Conservation (phyloP, 2,329 filamentous ascomycete genomes). For the Fusarium begoniae region DNA sequence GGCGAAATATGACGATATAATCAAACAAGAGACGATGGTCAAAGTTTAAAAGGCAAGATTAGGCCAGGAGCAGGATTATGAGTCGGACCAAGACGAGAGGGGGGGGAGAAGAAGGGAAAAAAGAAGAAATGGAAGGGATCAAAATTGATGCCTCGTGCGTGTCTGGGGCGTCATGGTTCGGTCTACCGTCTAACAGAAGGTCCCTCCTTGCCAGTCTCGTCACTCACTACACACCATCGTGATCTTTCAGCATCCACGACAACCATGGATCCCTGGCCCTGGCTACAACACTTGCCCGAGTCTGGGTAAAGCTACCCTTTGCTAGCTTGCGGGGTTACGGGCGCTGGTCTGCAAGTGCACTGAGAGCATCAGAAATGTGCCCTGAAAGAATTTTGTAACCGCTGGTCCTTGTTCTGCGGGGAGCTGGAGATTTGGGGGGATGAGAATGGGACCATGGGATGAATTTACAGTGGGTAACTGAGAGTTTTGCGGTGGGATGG, state of each 20-base stretch:
- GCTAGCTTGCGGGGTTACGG: slow-evolving; percentile 41
- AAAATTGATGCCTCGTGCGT: slow-evolving; percentile 38
- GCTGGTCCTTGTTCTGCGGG: background rate
- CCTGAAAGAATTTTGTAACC: background rate
- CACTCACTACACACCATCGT: slow-evolving; percentile 43
- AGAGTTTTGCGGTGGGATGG: slow-evolving; percentile 1
- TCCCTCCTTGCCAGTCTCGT: slow-evolving; percentile 11
- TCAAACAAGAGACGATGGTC: slow-evolving; percentile 1
- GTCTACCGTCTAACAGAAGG: slow-evolving; percentile 36
- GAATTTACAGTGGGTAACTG: slow-evolving; percentile 17
- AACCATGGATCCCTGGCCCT: slow-evolving; percentile 39
- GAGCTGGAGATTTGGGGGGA: slow-evolving; percentile 11
- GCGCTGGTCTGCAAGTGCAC: slow-evolving; percentile 15
- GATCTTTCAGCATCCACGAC: slow-evolving; percentile 38
- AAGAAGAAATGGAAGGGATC: slow-evolving; percentile 28
- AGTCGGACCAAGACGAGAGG: background rate
- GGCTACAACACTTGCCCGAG: slow-evolving; percentile 35
- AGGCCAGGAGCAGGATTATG: background rate
- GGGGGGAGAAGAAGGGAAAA: slow-evolving; percentile 30
- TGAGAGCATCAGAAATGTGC: slow-evolving; percentile 1
- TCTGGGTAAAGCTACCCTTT: slow-evolving; percentile 29
- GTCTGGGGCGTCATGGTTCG: slow-evolving; percentile 43
- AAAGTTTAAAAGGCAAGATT: slow-evolving; percentile 5
- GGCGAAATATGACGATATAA: slow-evolving; percentile 12
- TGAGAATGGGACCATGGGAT: slow-evolving; percentile 18